These are phyloP conservation scores for Aurifilum marmelostoma DNA, from an alignment of 2,329 filamentous ascomycete species.

Conservation along the genomic window DNA sequence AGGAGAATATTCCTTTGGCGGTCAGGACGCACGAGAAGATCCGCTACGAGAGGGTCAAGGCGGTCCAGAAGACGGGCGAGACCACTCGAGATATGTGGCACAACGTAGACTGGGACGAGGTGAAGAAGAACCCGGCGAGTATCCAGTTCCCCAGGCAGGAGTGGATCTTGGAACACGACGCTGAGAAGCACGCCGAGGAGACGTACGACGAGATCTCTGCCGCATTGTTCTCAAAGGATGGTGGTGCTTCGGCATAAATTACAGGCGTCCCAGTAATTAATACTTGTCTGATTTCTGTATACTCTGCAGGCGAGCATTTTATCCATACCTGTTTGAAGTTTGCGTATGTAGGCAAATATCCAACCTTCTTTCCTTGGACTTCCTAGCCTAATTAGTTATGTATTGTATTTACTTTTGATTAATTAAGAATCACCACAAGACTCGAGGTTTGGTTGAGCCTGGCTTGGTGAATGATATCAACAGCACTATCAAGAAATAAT, in stretches of 20 bases:
- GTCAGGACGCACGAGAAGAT: constrained; percentile 50
- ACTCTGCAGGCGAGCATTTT: too few species aligned
- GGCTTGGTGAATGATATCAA: too few species aligned
- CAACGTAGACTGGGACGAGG: constrained; percentile 55
- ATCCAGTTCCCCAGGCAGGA: constrained; percentile 54
- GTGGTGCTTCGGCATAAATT: neutral
- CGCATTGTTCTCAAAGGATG: neutral
- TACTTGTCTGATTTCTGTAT: too few species aligned
- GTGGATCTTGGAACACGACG: constrained; percentile 55
- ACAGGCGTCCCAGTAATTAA: too few species aligned
- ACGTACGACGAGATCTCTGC: constrained; percentile 40
- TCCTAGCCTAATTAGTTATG: too few species aligned
- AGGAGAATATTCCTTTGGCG: constrained; percentile 42
- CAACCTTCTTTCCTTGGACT: too few species aligned
- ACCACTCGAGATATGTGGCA: constrained; percentile 57
- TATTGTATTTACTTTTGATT: too few species aligned
- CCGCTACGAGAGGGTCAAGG: constrained; percentile 48
- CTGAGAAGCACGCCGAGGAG: constrained; percentile 49
- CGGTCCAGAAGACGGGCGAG: constrained; percentile 55
- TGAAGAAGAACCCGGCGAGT: constrained; percentile 50
- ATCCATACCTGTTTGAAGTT: too few species aligned
- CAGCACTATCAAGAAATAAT: too few species aligned
- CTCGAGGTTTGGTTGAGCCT: too few species aligned
- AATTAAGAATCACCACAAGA: too few species aligned
- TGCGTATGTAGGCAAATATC: too few species aligned